These are phyloP conservation scores for Eremochloa ophiuroides DNA, from an alignment of 176 grass and related monocot genomes.

Conservation along the genomic window DNA sequence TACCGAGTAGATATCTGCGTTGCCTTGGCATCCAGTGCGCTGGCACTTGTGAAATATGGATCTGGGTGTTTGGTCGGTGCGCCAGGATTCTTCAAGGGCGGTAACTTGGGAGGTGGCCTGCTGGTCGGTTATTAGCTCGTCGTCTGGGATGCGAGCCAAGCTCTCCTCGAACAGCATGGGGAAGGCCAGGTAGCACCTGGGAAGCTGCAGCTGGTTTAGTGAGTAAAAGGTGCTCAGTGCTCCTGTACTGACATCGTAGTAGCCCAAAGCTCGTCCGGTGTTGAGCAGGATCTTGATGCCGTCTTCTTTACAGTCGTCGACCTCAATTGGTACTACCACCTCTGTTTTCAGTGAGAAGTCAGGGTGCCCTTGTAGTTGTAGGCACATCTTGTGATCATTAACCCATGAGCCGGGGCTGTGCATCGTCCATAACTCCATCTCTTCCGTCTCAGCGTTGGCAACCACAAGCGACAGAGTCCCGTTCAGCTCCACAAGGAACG, in stretches of 20 bases:
- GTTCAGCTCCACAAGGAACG: background rate
- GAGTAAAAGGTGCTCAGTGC: background rate
- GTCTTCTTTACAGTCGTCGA: background rate
- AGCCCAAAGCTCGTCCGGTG: slow-evolving; percentile 16
- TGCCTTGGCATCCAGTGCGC: too few relatives aligned
- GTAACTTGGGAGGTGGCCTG: too few relatives aligned
- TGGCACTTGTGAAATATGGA: too few relatives aligned
- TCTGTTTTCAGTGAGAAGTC: background rate
- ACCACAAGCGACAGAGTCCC: background rate
- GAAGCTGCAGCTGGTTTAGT: background rate
- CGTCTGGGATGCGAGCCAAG: background rate
- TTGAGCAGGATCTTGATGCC: slow-evolving; percentile 23
- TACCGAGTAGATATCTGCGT: too few relatives aligned
- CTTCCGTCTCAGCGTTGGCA: background rate
- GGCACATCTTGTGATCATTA: background rate
- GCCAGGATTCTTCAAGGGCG: too few relatives aligned
- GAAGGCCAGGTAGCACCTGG: background rate
- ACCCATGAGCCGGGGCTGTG: background rate
- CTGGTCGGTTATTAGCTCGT: background rate
- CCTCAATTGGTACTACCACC: background rate
- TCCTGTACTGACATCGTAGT: slow-evolving; percentile 5
- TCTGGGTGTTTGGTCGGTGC: too few relatives aligned
- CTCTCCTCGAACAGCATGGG: slow-evolving; percentile 22
- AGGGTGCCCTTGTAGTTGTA: background rate
- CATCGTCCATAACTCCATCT: slow-evolving; percentile 11